Evolutionary conservation across 495 filamentous ascomycete species (phyloP), one percentile per base, ranked within the genome.

Genomic region (Staphylotrichum longicolle): DNA sequence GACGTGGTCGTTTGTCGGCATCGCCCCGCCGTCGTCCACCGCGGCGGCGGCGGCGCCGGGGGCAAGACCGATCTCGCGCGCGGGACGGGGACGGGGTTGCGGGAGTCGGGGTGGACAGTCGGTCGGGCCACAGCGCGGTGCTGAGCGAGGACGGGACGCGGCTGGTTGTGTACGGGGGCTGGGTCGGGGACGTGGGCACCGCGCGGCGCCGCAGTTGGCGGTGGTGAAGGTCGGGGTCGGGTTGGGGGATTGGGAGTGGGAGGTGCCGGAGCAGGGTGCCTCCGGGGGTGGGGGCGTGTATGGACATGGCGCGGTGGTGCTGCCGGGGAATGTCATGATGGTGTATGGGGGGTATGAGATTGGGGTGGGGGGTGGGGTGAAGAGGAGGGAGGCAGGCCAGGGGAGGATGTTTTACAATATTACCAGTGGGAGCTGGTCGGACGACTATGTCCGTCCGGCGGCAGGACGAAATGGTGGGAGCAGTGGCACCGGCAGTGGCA

Each of bases 291-390:
- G 66, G 10, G 91, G 91, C 0, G 75, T 95, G 4, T 95, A 89
- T 68, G 93, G 93, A 4, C 93, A 98, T 71, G 93, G 88, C 3
- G 90, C 91, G 5, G 82, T 79, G 5, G 83, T 96, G 80, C 81
- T 98, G 14, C 87, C 90, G 20, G 93, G 92, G 3, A 89, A 87
- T 63, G 82, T 96, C 0, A 91, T 98, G 89, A 90, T 97, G 88
- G 76, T 96, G 34, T 81, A 86, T 48, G 93, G 93, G 14, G 93
- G 93, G 2, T 91, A 89, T 63, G 77, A 68, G 9, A 95, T 96
- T 12, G 40, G 20, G 34, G 20, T 12, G 55, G 37, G 7, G 37
- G 35, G 42, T 14, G 45, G 57, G n/a, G 42, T 53, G 12, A 63
- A 42, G 56, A 62, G 66, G 63, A 64, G 74, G 66, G 71, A 68